A percentile compares a stretch with the other conserved stretches of the same genome.
Conservation (phyloP, 2,329 filamentous ascomycete species). For the Calonectria hawksworthii region DNA sequence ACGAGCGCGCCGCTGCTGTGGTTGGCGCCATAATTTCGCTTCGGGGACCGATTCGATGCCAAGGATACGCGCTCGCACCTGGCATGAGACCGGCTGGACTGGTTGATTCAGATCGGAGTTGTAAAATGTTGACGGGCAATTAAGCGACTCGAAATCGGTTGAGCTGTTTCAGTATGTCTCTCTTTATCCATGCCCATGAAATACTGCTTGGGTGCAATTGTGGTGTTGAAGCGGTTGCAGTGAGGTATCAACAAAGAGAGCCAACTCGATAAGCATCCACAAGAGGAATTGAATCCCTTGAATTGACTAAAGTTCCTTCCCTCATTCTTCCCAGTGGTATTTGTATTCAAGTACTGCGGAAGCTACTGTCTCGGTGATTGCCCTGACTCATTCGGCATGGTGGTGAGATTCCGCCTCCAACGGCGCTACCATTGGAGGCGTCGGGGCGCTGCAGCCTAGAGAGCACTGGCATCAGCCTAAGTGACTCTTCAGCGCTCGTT, state of each 20-base stretch:
- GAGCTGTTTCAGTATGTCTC: background rate
- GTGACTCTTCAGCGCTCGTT: conserved; percentile 1
- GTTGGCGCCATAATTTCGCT: conserved; percentile 24
- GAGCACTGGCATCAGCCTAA: background rate
- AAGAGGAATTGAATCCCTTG: background rate
- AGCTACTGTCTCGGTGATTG: background rate
- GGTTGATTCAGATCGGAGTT: background rate
- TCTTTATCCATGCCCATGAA: background rate
- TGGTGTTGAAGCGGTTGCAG: background rate
- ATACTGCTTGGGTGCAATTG: background rate
- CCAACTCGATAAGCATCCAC: background rate
- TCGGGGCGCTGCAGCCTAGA: conserved; percentile 25
- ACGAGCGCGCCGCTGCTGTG: background rate
- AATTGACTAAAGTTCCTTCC: background rate
- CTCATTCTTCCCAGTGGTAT: background rate
- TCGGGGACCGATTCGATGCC: background rate
- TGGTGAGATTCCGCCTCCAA: conserved; percentile 6
- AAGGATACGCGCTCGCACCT: background rate
- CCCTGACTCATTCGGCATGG: conserved; percentile 27
- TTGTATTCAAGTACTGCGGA: background rate
- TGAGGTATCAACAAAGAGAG: background rate
- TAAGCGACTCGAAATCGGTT: background rate
- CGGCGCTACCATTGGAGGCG: conserved; percentile 3
- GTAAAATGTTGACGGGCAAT: background rate
- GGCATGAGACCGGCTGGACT: background rate